Conservation (phyloP, 495 filamentous ascomycete species). For the Penicillium ochrochloron region DNA sequence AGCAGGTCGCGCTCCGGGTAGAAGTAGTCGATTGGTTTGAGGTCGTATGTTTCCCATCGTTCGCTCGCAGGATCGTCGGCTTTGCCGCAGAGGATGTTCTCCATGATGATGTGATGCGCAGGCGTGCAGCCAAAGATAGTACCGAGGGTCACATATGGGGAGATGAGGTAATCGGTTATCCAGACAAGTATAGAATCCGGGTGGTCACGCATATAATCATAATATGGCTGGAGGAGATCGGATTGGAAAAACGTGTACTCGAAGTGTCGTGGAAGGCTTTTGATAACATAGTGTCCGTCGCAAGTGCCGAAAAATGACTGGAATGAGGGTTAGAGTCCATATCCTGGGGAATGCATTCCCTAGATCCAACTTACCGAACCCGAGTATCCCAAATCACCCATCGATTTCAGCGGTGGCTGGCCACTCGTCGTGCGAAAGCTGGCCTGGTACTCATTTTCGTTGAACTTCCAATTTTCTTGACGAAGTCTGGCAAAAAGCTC, state of each 20-base stretch:
- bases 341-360: neutral
- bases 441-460: conserved; percentile 57
- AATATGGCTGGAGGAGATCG: conserved; percentile 64
- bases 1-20: conserved; percentile 71
- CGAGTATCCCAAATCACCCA: conserved; percentile 64
- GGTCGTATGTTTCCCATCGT: conserved; percentile 70
- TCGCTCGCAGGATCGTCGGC: conserved; percentile 43
- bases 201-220: conserved; percentile 60
- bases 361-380: conserved; percentile 51
- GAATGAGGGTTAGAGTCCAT: neutral
- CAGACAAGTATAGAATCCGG: conserved; percentile 64
- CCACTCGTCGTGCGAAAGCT: conserved; percentile 51
- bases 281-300: conserved; percentile 65
- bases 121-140: conserved; percentile 58
- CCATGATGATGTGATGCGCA: conserved; percentile 73
- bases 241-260: conserved; percentile 70
- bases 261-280: conserved; percentile 67
- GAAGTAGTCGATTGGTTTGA: conserved; percentile 74
- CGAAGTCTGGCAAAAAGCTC: conserved; percentile 38
- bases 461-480: conserved; percentile 52
- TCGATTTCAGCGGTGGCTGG: conserved; percentile 43
- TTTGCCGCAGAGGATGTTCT: conserved; percentile 66
- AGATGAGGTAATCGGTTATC: conserved; percentile 68
- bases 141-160: conserved; percentile 57
- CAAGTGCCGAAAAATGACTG: conserved; percentile 70